These are phyloP conservation scores for Rhododendron griersonianum DNA, from an alignment of 148 eudicot genomes.

Conservation along the genomic window DNA sequence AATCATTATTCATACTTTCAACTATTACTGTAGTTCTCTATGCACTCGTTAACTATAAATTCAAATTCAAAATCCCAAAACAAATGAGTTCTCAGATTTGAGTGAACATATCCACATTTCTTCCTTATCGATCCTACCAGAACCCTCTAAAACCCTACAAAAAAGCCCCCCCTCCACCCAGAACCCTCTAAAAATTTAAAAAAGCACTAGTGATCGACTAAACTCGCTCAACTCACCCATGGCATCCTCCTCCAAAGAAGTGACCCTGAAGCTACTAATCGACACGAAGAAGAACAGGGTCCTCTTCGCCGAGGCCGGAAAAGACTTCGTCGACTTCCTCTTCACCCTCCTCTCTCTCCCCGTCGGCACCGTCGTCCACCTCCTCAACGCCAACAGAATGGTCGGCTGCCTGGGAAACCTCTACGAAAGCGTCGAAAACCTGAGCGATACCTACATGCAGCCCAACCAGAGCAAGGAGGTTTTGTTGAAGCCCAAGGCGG, in stretches of 20 bases:
- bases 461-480: neutral
- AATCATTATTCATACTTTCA: rapidly evolving
- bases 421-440: slow-evolving; percentile 8
- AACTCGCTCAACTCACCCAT: neutral
- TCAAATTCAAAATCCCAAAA: too few relatives aligned
- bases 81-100: too few relatives aligned
- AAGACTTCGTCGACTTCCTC: slow-evolving; percentile 33
- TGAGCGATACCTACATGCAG: slow-evolving; percentile 9
- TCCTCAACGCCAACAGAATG: slow-evolving; percentile 13
- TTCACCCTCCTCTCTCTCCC: slow-evolving; percentile 27
- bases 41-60: too few relatives aligned
- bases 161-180: too few relatives aligned
- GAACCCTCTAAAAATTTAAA: too few relatives aligned
- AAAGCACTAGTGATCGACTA: too few relatives aligned
- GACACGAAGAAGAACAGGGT: slow-evolving; percentile 27
- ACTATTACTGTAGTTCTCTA: too few relatives aligned
- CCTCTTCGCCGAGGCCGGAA: slow-evolving; percentile 32
- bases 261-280: slow-evolving; percentile 20
- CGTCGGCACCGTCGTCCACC: slow-evolving; percentile 12
- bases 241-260: neutral
- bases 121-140: too few relatives aligned
- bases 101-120: too few relatives aligned
- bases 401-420: slow-evolving; percentile 21
- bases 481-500: slow-evolving; percentile 5
- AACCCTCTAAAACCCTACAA: too few relatives aligned